Conservation (phyloP, 768 basidiomycete genomes). For the Boletales sp. region DNA sequence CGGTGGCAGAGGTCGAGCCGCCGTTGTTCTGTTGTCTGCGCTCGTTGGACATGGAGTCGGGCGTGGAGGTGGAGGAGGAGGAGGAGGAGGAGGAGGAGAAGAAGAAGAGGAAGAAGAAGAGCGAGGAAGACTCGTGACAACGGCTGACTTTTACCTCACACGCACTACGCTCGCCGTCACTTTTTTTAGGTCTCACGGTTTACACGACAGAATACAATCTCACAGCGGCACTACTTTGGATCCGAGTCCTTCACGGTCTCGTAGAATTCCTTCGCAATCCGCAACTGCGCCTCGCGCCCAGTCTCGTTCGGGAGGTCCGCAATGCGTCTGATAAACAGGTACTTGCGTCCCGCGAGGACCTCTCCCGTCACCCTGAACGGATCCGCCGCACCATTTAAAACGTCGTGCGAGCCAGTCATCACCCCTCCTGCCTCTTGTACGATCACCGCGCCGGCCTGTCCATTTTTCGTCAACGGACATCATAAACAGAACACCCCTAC, state of each 20-base stretch:
- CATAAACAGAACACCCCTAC: constrained; percentile 14
- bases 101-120: background rate
- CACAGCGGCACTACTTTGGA: constrained; percentile 35
- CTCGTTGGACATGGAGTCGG: constrained; percentile 13
- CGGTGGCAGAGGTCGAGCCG: background rate
- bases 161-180: background rate
- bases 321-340: constrained; percentile 72
- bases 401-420: constrained; percentile 65
- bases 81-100: background rate
- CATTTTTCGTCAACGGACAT: background rate
- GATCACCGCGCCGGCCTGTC: constrained; percentile 82
- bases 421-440: constrained; percentile 85
- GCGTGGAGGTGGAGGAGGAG: background rate
- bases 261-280: constrained; percentile 84
- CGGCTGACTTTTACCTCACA: constrained; percentile 9
- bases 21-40: constrained; percentile 22
- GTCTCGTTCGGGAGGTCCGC: constrained; percentile 62
- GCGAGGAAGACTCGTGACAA: too few species aligned
- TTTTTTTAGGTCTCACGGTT: constrained; percentile 10
- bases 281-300: constrained; percentile 65
- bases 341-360: constrained; percentile 74
- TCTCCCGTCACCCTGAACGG: constrained; percentile 67
- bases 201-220: too few species aligned
- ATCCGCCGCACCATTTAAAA: constrained; percentile 31
- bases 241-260: constrained; percentile 72